Percentiles rank a stretch among this genome's conserved stretches.
Conservation (phyloP, 805 yeast species). For the Candida nemodendra region DNA sequence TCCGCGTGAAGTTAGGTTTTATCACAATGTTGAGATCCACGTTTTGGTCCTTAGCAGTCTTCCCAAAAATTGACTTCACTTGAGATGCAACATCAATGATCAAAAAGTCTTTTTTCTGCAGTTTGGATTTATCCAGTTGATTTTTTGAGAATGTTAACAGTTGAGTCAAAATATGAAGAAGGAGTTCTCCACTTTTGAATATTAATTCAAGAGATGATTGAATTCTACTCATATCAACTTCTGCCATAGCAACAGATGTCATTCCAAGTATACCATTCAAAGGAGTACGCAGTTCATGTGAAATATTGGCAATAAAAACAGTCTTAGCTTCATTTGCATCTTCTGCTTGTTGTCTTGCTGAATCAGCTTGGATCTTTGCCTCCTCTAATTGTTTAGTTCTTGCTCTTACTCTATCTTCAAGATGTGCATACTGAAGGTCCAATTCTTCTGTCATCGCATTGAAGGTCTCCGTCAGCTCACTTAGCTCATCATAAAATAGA, state of each 20-base stretch:
- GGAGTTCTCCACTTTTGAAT: slow-evolving; percentile 85
- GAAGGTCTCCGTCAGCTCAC: slow-evolving; percentile 84
- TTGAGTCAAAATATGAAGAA: slow-evolving; percentile 87
- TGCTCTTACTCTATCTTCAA: slow-evolving; percentile 84
- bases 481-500: slow-evolving; percentile 75
- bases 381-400: slow-evolving; percentile 87
- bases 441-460: slow-evolving; percentile 89
- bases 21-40: slow-evolving; percentile 65
- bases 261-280: slow-evolving; percentile 94
- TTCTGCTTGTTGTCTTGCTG: slow-evolving; percentile 48
- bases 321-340: slow-evolving; percentile 97
- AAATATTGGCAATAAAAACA: slow-evolving; percentile 85
- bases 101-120: slow-evolving; percentile 81
- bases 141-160: slow-evolving; percentile 89
- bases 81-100: slow-evolving; percentile 81
- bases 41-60: slow-evolving; percentile 72
- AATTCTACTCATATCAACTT: slow-evolving; percentile 63
- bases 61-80: slow-evolving; percentile 79
- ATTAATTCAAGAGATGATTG: slow-evolving; percentile 78
- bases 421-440: slow-evolving; percentile 74
- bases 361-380: slow-evolving; percentile 74
- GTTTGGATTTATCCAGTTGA: slow-evolving; percentile 75
- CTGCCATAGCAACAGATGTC: slow-evolving; percentile 93
- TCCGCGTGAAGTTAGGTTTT: slow-evolving; percentile 57
- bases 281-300: slow-evolving; percentile 94